phyloP scores from a whole-genome alignment of 495 filamentous ascomycete genomes.

The Penicillium bovifimosum region DNA sequence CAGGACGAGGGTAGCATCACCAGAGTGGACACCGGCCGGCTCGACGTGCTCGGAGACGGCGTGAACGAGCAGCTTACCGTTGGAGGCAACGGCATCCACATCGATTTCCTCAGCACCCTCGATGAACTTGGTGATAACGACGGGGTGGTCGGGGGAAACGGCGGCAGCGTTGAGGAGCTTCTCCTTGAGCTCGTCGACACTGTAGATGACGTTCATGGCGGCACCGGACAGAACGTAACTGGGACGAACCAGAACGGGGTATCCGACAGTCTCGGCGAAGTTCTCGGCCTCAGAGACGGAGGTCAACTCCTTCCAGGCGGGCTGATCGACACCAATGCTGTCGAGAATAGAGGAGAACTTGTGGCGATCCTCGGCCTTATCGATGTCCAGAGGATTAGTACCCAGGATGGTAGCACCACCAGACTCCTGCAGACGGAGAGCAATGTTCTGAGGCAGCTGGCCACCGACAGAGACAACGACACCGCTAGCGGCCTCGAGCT shows the following conservation, averaged over 20 bases:
- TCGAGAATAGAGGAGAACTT: conserved; percentile 98
- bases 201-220: conserved; percentile 96
- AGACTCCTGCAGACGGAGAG: conserved; percentile 85
- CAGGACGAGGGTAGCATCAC: conserved; percentile 88
- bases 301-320: conserved; percentile 94
- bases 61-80: conserved; percentile 82
- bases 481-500: conserved; percentile 79
- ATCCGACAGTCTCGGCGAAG: conserved; percentile 80
- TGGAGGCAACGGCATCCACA: conserved; percentile 88
- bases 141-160: conserved; percentile 91
- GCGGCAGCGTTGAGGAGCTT: conserved; percentile 85
- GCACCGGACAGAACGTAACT: conserved; percentile 95
- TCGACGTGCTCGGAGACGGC: conserved; percentile 96
- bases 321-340: conserved; percentile 92
- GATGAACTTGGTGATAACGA: conserved; percentile 98
- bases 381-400: conserved; percentile 88
- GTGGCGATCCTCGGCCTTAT: conserved; percentile 94
- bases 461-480: conserved; percentile 95
- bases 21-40: conserved; percentile 94
- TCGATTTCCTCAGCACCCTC: conserved; percentile 97
- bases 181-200: conserved; percentile 76
- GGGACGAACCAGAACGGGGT: conserved; percentile 89
- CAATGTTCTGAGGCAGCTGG: conserved; percentile 95
- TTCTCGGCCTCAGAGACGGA: conserved; percentile 78
- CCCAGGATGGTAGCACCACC: conserved; percentile 86